Evolutionary conservation across 192 early-diverging fungal genomes (phyloP).

Genomic region (Funneliformis mosseae): DNA sequence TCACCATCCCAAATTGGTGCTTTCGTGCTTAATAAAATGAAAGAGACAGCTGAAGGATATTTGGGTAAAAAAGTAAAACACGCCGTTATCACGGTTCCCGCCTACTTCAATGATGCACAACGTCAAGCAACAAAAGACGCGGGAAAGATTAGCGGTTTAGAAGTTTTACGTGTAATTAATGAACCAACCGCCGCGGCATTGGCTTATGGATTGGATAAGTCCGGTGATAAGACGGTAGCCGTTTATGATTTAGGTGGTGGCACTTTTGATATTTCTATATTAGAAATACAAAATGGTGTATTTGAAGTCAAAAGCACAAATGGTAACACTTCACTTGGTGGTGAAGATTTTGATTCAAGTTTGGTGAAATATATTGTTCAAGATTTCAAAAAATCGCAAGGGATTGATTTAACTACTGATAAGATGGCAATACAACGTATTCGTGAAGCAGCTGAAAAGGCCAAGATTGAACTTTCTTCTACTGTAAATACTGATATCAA

Average conservation of each 20-base stretch:
- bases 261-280: conserved; percentile 96
- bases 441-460: conserved; percentile 98
- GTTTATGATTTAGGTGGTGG: conserved; percentile 98
- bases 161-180: conserved; percentile 91
- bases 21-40: conserved; percentile 97
- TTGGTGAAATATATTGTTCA: conserved; percentile 80
- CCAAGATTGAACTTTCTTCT: conserved; percentile 97
- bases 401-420: conserved; percentile 83
- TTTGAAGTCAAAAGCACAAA: conserved; percentile 99
- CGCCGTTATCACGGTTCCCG: conserved; percentile 89
- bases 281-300: conserved; percentile 96
- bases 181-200: conserved; percentile 93
- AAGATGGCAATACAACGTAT: conserved; percentile 97
- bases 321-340: conserved; percentile 88
- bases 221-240: conserved; percentile 84
- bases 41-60: conserved; percentile 80
- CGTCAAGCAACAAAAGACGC: conserved; percentile 95
- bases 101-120: conserved; percentile 98
- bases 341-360: conserved; percentile 74
- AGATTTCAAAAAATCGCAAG: conserved; percentile 91
- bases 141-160: conserved; percentile 86
- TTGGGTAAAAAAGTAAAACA: conserved; percentile 27
- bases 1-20: conserved; percentile 95
- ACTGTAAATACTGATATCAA: conserved; percentile 94
- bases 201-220: conserved; percentile 85